A percentile compares a stretch with the other conserved stretches of the same genome.
Conservation (phyloP, 106 monocot species). For the Acorus gramineus region DNA sequence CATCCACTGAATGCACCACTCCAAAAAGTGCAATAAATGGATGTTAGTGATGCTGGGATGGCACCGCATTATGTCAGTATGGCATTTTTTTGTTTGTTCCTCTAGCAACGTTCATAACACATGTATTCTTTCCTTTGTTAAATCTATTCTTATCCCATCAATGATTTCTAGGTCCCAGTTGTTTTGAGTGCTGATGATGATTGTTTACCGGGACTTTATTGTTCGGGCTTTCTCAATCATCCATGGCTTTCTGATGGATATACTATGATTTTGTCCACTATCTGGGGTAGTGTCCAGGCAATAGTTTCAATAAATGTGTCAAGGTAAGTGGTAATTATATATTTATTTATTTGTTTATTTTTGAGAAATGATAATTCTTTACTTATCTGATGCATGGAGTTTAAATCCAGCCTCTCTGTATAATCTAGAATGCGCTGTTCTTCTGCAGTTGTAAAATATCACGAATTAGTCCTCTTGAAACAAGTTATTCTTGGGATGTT, state of each 20-base stretch:
- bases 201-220: constrained; percentile 88
- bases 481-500: constrained; percentile 64
- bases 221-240: constrained; percentile 40
- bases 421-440: constrained; percentile 1
- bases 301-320: constrained; percentile 68
- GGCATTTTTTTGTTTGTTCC: too few species aligned
- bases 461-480: constrained; percentile 51
- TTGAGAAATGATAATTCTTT: too few species aligned
- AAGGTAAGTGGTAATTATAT: constrained; percentile 28
- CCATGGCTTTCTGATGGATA: constrained; percentile 94
- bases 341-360: too few species aligned
- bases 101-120: too few species aligned
- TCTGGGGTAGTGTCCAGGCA: constrained; percentile 70
- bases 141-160: background rate
- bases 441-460: constrained; percentile 51
- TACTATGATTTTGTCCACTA: constrained; percentile 67
- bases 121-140: too few species aligned
- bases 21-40: too few species aligned
- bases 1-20: too few species aligned
- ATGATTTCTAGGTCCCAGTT: constrained; percentile 55
- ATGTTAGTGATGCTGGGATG: too few species aligned
- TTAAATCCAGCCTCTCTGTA: background rate
- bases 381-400: background rate
- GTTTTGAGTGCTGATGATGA: constrained; percentile 69
- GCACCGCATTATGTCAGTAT: too few species aligned